Percentiles rank a stretch among this genome's conserved stretches.
Evolutionary conservation across 306 rosid species (phyloP).

Genomic region (Cucurbita pepo): DNA sequence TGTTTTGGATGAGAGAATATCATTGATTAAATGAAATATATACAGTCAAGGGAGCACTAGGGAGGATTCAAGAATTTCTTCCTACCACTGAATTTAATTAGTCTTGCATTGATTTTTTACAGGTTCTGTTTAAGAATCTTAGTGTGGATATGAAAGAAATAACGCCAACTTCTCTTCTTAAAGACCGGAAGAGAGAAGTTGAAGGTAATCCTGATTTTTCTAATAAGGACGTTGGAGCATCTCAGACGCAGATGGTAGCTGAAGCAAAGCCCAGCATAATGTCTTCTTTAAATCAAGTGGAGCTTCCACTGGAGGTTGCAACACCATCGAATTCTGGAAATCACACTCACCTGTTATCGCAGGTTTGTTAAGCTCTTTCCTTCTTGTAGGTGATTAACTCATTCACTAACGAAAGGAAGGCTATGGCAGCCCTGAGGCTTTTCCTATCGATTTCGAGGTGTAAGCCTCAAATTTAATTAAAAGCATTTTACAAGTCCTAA

Average conservation of each 20-base stretch:
- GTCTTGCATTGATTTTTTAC: slow-evolving; percentile 10
- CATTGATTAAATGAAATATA: not conserved
- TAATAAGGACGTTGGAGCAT: slow-evolving; percentile 75
- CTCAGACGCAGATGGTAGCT: slow-evolving; percentile 61
- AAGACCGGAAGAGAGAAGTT: slow-evolving; percentile 78
- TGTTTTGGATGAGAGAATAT: not conserved
- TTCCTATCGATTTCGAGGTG: not conserved
- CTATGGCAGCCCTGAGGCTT: not conserved
- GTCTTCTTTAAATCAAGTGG: slow-evolving; percentile 72
- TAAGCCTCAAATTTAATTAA: not conserved
- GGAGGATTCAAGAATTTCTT: not conserved
- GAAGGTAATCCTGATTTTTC: slow-evolving; percentile 99
- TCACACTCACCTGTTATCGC: slow-evolving; percentile 61
- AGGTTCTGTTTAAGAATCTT: slow-evolving; percentile 88
- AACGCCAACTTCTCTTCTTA: slow-evolving; percentile 76
- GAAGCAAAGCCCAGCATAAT: slow-evolving; percentile 61
- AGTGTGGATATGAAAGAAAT: slow-evolving; percentile 92
- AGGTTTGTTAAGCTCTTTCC: slow-evolving; percentile 35
- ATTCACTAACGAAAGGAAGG: too few species aligned
- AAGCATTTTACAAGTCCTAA: not conserved
- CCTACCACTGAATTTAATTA: not conserved
- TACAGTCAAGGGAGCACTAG: not conserved
- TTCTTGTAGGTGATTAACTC: not conserved
- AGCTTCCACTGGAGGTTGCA: slow-evolving; percentile 62
- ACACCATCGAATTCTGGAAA: slow-evolving; percentile 54